A percentile compares a stretch with the other conserved stretches of the same genome.
Conservation (phyloP, 2,329 filamentous ascomycete species). For the Chrysosporium queenslandicum region DNA sequence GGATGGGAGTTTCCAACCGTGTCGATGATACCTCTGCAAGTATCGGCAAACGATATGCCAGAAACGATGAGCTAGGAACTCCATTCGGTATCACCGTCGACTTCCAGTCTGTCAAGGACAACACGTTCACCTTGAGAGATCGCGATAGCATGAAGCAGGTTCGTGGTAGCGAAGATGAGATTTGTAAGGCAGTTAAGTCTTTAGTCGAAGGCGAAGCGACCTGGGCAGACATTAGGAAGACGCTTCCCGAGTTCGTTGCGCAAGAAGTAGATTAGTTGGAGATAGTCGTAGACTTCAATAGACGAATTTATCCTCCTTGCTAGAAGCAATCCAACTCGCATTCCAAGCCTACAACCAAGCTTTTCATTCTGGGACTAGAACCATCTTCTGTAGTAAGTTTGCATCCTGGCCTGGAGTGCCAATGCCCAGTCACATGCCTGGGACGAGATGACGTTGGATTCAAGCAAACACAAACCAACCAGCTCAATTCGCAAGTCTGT, state of each 20-base stretch:
- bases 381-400: too few species aligned
- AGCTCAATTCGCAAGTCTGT: too few species aligned
- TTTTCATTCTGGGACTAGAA: too few species aligned
- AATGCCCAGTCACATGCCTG: not conserved
- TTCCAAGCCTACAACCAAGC: too few species aligned
- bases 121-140: slow-evolving; percentile 76
- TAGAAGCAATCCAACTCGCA: not conserved
- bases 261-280: slow-evolving; percentile 49
- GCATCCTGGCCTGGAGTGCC: too few species aligned
- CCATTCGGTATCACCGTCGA: slow-evolving; percentile 90
- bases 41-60: slow-evolving; percentile 88
- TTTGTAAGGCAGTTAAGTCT: slow-evolving; percentile 61
- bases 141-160: slow-evolving; percentile 87
- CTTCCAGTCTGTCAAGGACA: slow-evolving; percentile 87
- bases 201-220: slow-evolving; percentile 53
- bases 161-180: slow-evolving; percentile 68
- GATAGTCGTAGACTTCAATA: not conserved
- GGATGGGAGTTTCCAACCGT: slow-evolving; percentile 67
- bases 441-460: slow-evolving; percentile 1
- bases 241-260: slow-evolving; percentile 74
- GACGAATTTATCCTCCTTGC: not conserved
- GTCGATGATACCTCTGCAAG: slow-evolving; percentile 84
- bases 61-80: slow-evolving; percentile 93
- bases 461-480: not conserved
- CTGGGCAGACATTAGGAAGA: slow-evolving; percentile 61